A percentile compares a stretch with the other conserved stretches of the same genome.
Evolutionary conservation across 1,139 yeast species (phyloP).

Genomic region (Kodamaea ohmeri): DNA sequence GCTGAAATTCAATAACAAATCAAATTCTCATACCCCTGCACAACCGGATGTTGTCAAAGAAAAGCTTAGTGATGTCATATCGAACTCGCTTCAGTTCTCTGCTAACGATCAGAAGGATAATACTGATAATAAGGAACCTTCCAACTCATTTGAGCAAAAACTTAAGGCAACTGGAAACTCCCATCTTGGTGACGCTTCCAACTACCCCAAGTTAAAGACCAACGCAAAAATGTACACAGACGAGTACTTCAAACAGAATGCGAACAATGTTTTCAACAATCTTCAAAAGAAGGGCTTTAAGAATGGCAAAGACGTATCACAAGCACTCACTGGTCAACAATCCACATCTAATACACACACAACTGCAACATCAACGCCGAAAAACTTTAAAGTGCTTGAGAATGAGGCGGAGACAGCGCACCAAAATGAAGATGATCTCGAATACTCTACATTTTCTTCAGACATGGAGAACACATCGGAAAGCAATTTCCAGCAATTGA

Average conservation of each 20-base stretch:
- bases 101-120: background rate
- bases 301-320: slow-evolving; percentile 7
- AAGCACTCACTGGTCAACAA: slow-evolving; percentile 6
- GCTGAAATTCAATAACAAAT: slow-evolving; percentile 25
- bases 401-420: slow-evolving; percentile 13
- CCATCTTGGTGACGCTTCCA: slow-evolving; percentile 3
- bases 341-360: slow-evolving; percentile 19
- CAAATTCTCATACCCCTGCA: slow-evolving; percentile 17
- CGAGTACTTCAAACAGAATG: slow-evolving; percentile 37
- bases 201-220: slow-evolving; percentile 4
- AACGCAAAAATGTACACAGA: slow-evolving; percentile 32
- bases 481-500: slow-evolving; percentile 18
- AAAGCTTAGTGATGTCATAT: background rate
- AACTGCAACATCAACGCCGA: slow-evolving; percentile 43
- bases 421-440: slow-evolving; percentile 18
- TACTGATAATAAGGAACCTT: background rate
- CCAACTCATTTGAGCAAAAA: background rate
- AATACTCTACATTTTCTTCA: slow-evolving; percentile 37
- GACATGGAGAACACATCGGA: slow-evolving; percentile 29
- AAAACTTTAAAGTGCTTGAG: slow-evolving; percentile 22
- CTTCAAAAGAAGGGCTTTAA: slow-evolving; percentile 35
- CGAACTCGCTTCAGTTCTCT: background rate
- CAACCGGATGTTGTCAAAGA: slow-evolving; percentile 5
- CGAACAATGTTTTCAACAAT: slow-evolving; percentile 40
- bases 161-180: slow-evolving; percentile 1